A percentile compares a stretch with the other conserved stretches of the same genome.
phyloP scores from a whole-genome alignment of 2,329 filamentous ascomycete species.

The Aspergillus ochraceoroseus region DNA sequence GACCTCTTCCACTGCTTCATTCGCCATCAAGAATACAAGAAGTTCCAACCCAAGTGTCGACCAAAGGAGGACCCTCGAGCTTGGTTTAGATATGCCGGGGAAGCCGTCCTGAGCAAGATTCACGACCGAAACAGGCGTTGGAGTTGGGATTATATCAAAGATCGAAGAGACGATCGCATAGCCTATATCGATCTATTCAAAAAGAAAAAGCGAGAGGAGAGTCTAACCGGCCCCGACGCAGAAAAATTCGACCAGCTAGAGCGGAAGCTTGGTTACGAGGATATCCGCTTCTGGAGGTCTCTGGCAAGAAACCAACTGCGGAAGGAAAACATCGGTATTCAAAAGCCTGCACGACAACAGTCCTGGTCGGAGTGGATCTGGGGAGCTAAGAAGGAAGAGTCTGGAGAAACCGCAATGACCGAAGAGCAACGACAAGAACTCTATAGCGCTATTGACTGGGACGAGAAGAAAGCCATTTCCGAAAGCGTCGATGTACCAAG shows the following conservation, averaged over 20 bases:
- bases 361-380: constrained; percentile 91
- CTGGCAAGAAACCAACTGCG: constrained; percentile 88
- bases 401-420: constrained; percentile 80
- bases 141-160: constrained; percentile 94
- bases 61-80: constrained; percentile 87
- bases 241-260: constrained; percentile 73
- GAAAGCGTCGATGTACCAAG: constrained; percentile 84
- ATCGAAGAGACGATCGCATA: constrained; percentile 81
- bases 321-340: constrained; percentile 88
- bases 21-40: constrained; percentile 95
- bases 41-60: constrained; percentile 73
- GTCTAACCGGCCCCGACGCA: constrained; percentile 62
- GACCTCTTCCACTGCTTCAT: constrained; percentile 99
- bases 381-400: constrained; percentile 69
- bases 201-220: constrained; percentile 73
- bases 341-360: constrained; percentile 66
- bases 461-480: constrained; percentile 85
- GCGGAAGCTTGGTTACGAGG: constrained; percentile 85
- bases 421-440: constrained; percentile 95
- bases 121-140: constrained; percentile 88
- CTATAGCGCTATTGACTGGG: constrained; percentile 96
- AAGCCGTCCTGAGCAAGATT: constrained; percentile 87
- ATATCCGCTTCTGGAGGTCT: constrained; percentile 94
- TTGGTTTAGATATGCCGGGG: constrained; percentile 86
- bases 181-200: constrained; percentile 95